Percentiles rank a stretch among this genome's conserved stretches.
Evolutionary conservation across 2,329 filamentous ascomycete species (phyloP).

Genomic region (Fusarium odoratissimum): DNA sequence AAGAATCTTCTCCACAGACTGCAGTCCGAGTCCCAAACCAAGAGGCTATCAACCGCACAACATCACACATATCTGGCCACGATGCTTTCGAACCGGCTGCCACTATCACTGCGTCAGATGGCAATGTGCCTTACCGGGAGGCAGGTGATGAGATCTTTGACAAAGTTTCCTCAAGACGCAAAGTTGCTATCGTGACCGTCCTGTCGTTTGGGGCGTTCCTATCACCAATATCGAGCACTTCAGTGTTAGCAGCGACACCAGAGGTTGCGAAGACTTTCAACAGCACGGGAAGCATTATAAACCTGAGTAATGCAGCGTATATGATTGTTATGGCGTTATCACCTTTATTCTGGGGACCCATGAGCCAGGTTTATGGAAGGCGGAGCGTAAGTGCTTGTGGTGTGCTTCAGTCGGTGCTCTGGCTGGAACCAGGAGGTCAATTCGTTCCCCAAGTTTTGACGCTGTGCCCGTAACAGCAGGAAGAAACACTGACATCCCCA

Average conservation of each 20-base stretch:
- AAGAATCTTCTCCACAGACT: not conserved
- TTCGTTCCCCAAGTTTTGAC: not conserved
- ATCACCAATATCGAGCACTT: constrained; percentile 79
- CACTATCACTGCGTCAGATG: constrained; percentile 1
- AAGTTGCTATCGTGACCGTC: constrained; percentile 74
- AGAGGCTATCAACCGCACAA: constrained; percentile 37
- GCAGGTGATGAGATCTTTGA: constrained; percentile 70
- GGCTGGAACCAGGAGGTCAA: not conserved
- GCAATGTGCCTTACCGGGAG: constrained; percentile 40
- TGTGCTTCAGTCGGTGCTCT: not conserved
- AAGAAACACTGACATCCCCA: not conserved
- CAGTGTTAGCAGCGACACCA: constrained; percentile 77
- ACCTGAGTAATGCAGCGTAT: constrained; percentile 80
- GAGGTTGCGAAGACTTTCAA: constrained; percentile 75
- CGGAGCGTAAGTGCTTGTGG: constrained; percentile 59
- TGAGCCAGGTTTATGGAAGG: constrained; percentile 74
- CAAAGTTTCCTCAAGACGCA: constrained; percentile 69
- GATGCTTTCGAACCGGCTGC: constrained; percentile 43
- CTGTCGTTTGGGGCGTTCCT: constrained; percentile 81
- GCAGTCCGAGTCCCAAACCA: not conserved
- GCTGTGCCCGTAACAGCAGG: not conserved
- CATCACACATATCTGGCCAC: constrained; percentile 48
- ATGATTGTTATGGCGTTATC: constrained; percentile 78
- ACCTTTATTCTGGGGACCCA: constrained; percentile 77
- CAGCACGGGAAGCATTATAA: constrained; percentile 76